phyloP scores from a whole-genome alignment of 202 grass and related monocot species.

The Setaria viridis region DNA sequence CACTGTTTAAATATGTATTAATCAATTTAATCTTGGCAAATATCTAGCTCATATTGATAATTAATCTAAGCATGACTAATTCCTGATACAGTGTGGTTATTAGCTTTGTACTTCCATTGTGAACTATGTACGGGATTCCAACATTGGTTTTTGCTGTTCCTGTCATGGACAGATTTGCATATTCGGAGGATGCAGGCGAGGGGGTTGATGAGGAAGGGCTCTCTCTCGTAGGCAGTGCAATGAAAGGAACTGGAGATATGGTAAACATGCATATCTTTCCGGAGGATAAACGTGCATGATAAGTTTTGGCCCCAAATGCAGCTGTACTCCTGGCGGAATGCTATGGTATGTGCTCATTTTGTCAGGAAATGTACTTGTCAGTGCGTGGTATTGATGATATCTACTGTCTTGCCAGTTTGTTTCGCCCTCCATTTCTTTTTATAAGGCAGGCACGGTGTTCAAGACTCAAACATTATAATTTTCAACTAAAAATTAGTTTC shows the following conservation, averaged over 20 bases:
- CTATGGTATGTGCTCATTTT: conserved; percentile 54
- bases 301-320: conserved; percentile 45
- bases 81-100: conserved; percentile 1
- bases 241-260: conserved; percentile 88
- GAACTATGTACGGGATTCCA: conserved; percentile 20
- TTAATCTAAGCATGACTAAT: conserved; percentile 19
- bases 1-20: conserved; percentile 3
- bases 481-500: not conserved
- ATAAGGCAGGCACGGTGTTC: not conserved
- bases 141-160: conserved; percentile 33
- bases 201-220: conserved; percentile 92
- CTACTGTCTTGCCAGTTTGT: not conserved
- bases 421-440: not conserved
- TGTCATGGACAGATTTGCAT: conserved; percentile 74
- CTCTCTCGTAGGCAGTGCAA: conserved; percentile 75
- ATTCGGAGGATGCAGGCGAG: conserved; percentile 87
- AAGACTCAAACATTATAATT: not conserved
- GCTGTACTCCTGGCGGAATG: conserved; percentile 59
- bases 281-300: conserved; percentile 82
- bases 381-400: not conserved
- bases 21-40: not conserved
- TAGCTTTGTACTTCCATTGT: conserved; percentile 25
- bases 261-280: conserved; percentile 73
- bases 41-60: not conserved
- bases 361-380: not conserved